Base-by-base conservation (phyloP, 163 green algal genomes). In the Scenedesmus sp. region DNA sequence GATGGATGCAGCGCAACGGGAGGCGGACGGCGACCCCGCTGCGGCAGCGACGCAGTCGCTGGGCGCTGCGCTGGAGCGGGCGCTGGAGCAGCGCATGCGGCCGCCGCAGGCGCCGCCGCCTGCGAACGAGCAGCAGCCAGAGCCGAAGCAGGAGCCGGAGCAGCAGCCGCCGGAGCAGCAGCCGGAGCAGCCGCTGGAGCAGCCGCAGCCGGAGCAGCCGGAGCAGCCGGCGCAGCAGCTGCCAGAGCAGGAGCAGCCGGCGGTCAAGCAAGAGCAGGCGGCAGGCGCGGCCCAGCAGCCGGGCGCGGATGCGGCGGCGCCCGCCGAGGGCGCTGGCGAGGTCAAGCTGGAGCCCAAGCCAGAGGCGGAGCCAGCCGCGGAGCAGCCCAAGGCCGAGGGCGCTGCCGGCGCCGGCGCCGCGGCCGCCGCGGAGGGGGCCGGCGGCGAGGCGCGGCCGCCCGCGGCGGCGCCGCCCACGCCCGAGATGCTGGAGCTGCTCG, bases 401-500 rank as follows among this genome's bases (percentile, higher is more conserved):
- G 64, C 26, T 13, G 56, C 42, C n/a, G 77, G 42, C 26, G 56
- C 17, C 47, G 75, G 24, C 3, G 60, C 26, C 33, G 72, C 57
- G 11, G 36, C 51, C 17, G 57, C 60, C 18, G 24, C 63, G 42
- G 42, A 6, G 20, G 31, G 28, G 15, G 42, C 6, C 31, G 57
- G n/a, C 28, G 57, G 14, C n/a, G 42, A 42, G 6, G 57, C n/a
- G n/a, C n/a, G n/a, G n/a, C n/a, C 28, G 13, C 15, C 28, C 4
- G 28, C 57, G 14, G 15, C 57, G 14, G 57, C 28, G 9, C 6
- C 31, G 15, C 4, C 29, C 22, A 74, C 60, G 18, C 44, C 60
- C 42, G 73, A 65, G 20, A 67, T 70, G 65, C 66, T 60, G 26
- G 17, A 50, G 28, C 50, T 82, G 63, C 60, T 98, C 65, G 79